A percentile compares a stretch with the other conserved stretches of the same genome.
These are phyloP conservation scores for Cryptococcus deneoformans DNA, from an alignment of 1,284 basidiomycete species.

Conservation along the genomic window DNA sequence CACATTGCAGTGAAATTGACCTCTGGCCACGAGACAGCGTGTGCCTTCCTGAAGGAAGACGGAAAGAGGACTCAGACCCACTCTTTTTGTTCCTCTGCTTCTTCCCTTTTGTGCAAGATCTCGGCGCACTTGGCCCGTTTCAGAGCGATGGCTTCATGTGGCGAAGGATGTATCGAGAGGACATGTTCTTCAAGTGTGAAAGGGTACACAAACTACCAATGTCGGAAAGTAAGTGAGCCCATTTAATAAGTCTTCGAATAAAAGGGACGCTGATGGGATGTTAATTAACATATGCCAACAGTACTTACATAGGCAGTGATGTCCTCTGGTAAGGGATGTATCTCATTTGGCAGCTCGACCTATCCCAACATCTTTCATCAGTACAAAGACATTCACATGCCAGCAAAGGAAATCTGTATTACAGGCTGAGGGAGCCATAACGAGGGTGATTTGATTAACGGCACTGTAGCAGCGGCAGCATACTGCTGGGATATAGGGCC, in stretches of 20 bases:
- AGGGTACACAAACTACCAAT: slow-evolving; percentile 80
- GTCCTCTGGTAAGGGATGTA: slow-evolving; percentile 85
- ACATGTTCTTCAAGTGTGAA: slow-evolving; percentile 86
- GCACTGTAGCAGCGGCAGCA: slow-evolving; percentile 66
- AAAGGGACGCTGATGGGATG: too few relatives aligned
- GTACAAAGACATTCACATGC: slow-evolving; percentile 25
- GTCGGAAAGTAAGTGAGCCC: background rate
- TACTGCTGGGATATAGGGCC: slow-evolving; percentile 59
- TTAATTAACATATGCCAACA: background rate
- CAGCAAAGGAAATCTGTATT: too few relatives aligned
- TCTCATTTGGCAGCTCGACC: slow-evolving; percentile 74
- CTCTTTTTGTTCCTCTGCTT: slow-evolving; percentile 71
- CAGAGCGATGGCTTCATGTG: slow-evolving; percentile 63
- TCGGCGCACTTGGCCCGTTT: slow-evolving; percentile 65
- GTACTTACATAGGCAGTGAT: slow-evolving; percentile 76
- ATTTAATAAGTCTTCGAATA: background rate
- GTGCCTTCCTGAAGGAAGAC: slow-evolving; percentile 64
- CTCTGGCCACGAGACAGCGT: too few relatives aligned
- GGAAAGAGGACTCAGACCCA: slow-evolving; percentile 49
- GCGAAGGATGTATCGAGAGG: slow-evolving; percentile 66
- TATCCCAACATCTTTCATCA: background rate
- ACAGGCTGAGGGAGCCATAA: slow-evolving; percentile 80
- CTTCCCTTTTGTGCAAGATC: slow-evolving; percentile 65
- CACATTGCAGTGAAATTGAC: too few relatives aligned
- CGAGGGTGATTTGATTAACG: slow-evolving; percentile 85